A percentile compares a stretch with the other conserved stretches of the same genome.
phyloP scores from a whole-genome alignment of 192 early-diverging fungal species.

The Backusella circina region DNA sequence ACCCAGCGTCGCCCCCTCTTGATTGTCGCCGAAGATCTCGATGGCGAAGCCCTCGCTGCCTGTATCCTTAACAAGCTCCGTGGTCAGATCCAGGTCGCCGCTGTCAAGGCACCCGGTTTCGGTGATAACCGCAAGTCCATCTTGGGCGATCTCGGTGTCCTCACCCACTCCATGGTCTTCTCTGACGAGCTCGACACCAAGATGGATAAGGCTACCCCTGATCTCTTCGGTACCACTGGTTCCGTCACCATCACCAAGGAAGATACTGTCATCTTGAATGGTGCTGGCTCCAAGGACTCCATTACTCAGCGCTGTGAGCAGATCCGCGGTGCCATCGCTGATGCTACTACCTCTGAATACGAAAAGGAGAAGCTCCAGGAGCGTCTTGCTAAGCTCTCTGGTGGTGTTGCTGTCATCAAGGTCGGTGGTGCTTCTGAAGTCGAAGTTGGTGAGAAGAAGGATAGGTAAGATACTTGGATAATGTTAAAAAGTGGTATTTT shows the following conservation, averaged over 20 bases:
- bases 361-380: constrained; percentile 99
- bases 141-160: constrained; percentile 93
- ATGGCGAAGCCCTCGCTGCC: constrained; percentile 98
- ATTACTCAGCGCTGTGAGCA: constrained; percentile 95
- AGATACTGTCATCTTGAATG: constrained; percentile 97
- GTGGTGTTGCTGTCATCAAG: constrained; percentile 99
- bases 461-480: constrained; percentile 32
- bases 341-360: constrained; percentile 85
- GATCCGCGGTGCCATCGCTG: constrained; percentile 87
- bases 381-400: constrained; percentile 95
- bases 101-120: constrained; percentile 99
- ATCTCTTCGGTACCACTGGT: constrained; percentile 88
- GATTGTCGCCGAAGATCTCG: constrained; percentile 98
- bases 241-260: constrained; percentile 96
- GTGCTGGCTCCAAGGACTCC: constrained; percentile 85
- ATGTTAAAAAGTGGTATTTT: background rate
- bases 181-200: constrained; percentile 95
- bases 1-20: constrained; percentile 93
- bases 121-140: constrained; percentile 99
- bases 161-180: constrained; percentile 97
- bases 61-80: constrained; percentile 99
- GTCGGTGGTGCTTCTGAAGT: constrained; percentile 98
- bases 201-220: constrained; percentile 90
- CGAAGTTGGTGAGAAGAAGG: constrained; percentile 99
- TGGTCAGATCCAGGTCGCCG: constrained; percentile 93